Conservation (phyloP, 495 filamentous ascomycete species). For the Lepraria neglecta region DNA sequence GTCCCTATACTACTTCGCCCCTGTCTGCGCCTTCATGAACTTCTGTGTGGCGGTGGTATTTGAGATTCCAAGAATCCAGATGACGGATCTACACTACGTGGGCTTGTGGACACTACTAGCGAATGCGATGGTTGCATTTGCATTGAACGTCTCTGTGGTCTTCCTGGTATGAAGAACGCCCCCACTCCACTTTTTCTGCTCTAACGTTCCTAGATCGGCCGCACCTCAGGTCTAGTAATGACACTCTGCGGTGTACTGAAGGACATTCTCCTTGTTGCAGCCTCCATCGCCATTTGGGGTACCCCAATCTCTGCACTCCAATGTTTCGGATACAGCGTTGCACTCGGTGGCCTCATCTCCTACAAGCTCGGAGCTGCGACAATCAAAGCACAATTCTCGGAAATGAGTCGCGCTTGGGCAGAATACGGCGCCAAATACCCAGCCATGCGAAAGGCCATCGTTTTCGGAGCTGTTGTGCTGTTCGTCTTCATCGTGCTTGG, state of each 20-base stretch:
- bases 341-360: constrained; percentile 84
- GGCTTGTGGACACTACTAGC: constrained; percentile 53
- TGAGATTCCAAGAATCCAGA: constrained; percentile 50
- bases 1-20: constrained; percentile 79
- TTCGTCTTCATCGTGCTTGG: constrained; percentile 64
- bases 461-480: constrained; percentile 56
- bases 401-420: constrained; percentile 67
- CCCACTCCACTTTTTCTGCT: not conserved
- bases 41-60: constrained; percentile 54
- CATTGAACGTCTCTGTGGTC: constrained; percentile 70
- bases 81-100: constrained; percentile 48
- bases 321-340: constrained; percentile 91
- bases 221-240: constrained; percentile 91
- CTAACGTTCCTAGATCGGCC: constrained; percentile 66
- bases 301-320: constrained; percentile 76
- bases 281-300: constrained; percentile 84
- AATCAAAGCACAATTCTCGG: constrained; percentile 68
- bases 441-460: constrained; percentile 64
- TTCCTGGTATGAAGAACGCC: constrained; percentile 53
- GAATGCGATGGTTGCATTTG: constrained; percentile 69
- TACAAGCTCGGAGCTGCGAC: constrained; percentile 92
- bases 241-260: constrained; percentile 97
- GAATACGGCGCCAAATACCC: constrained; percentile 76
- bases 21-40: constrained; percentile 72
- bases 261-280: constrained; percentile 88